A percentile compares a stretch with the other conserved stretches of the same genome.
Evolutionary conservation across 805 yeast species (phyloP).

Genomic region (Starmerella ratchasimensis): DNA sequence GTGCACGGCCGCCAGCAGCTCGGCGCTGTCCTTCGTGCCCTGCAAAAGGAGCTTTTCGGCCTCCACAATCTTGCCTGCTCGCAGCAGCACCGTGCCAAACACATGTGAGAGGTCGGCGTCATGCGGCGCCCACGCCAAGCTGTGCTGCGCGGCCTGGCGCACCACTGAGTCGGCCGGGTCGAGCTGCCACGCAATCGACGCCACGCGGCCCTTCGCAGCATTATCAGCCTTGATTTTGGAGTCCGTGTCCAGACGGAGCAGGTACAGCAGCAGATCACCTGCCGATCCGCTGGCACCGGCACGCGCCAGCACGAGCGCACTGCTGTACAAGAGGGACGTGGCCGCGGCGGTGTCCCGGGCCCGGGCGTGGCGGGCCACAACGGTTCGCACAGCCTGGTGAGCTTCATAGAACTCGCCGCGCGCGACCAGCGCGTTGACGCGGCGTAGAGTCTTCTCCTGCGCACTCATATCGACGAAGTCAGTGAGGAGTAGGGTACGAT

Average conservation of each 20-base stretch:
- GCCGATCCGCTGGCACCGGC: conserved; percentile 70
- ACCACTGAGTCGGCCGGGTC: conserved; percentile 47
- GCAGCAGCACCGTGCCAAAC: conserved; percentile 49
- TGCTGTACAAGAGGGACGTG: conserved; percentile 55
- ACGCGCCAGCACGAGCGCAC: conserved; percentile 51
- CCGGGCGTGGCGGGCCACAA: conserved; percentile 70
- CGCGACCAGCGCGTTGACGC: conserved; percentile 35
- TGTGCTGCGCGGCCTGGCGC: conserved; percentile 50
- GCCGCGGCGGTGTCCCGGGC: conserved; percentile 57
- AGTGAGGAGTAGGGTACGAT: too few relatives aligned
- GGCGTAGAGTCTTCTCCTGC: conserved; percentile 19
- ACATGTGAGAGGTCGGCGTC: conserved; percentile 63
- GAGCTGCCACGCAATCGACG: conserved; percentile 32
- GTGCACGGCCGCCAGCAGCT: conserved; percentile 35
- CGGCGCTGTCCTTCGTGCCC: conserved; percentile 45
- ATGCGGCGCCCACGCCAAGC: conserved; percentile 48
- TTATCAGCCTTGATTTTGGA: conserved; percentile 34
- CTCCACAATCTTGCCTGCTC: conserved; percentile 38
- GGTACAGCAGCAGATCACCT: conserved; percentile 56
- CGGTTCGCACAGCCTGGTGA: conserved; percentile 84
- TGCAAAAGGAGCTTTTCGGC: conserved; percentile 62
- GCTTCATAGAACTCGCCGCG: conserved; percentile 83
- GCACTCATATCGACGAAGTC: conserved; percentile 9
- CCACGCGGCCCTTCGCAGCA: conserved; percentile 34
- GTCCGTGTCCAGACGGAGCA: conserved; percentile 54